These are phyloP conservation scores for Beauveria sp. DNA, from an alignment of 2,329 filamentous ascomycete species.

Conservation along the genomic window DNA sequence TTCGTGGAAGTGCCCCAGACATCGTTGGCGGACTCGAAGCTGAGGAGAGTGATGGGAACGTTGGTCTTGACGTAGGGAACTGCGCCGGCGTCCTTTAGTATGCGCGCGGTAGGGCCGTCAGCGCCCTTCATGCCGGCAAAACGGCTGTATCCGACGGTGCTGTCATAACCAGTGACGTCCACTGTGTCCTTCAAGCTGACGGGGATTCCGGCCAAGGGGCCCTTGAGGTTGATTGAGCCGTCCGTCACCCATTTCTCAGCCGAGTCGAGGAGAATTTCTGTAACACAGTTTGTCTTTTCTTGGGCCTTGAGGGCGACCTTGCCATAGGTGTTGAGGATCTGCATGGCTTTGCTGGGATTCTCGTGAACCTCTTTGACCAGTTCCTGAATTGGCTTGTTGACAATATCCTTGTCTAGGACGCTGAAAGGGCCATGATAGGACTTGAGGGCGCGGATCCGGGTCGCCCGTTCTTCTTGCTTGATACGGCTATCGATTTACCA, in stretches of 20 bases:
- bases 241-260: constrained; percentile 64
- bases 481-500: constrained; percentile 45
- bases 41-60: constrained; percentile 75
- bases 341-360: constrained; percentile 55
- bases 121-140: constrained; percentile 54
- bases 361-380: constrained; percentile 73
- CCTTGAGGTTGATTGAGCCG: constrained; percentile 60
- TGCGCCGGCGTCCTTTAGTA: constrained; percentile 82
- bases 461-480: constrained; percentile 70
- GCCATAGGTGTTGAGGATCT: constrained; percentile 77
- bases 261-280: constrained; percentile 73
- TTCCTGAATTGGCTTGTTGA: constrained; percentile 67
- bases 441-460: constrained; percentile 59
- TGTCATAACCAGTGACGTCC: constrained; percentile 75
- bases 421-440: constrained; percentile 61
- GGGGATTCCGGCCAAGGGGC: constrained; percentile 79
- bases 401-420: constrained; percentile 54
- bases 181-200: constrained; percentile 78
- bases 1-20: constrained; percentile 80
- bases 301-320: constrained; percentile 82
- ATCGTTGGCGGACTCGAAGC: constrained; percentile 71
- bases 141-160: constrained; percentile 70
- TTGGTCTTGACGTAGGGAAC: constrained; percentile 93
- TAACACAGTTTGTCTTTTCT: constrained; percentile 79
- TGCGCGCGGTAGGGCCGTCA: constrained; percentile 65